Base-by-base conservation (phyloP, 2,329 filamentous ascomycete genomes). In the Neonectria coccinea region DNA sequence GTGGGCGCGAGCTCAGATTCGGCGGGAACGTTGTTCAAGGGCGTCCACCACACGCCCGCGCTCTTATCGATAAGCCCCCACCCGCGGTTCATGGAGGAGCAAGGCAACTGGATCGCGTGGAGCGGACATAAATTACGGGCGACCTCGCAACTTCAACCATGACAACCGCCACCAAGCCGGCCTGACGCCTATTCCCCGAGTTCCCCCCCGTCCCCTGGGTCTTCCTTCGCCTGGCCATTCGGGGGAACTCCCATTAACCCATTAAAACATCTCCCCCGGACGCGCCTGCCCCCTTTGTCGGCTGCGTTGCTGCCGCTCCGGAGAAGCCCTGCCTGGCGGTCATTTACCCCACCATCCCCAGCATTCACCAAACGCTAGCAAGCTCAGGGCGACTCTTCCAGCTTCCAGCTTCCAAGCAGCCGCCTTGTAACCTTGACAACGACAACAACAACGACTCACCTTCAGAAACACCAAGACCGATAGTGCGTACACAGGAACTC, bases 81-180 rank as follows among this genome's bases (percentile, higher is more conserved):
- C 48, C 62, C 45, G 68, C 58, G 60, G 68, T 61, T 69, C 61
- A 48, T 66, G 56, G 42, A 64, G 27, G 8, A 18, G 9, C n/a
- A 20, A 42, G n/a, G 39, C 39, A 42, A 20, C n/a, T 42, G 8
- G 60, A 56, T 27, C 36, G 39, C 29, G 54, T 41, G 18, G 48
- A 61, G 62, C 61, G 55, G 52, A 63, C 61, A 74, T 71, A 73
- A 74, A 74, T 69, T 68, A 58, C 53, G 50, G 44, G 44, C 59
- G 69, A 66, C 69, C 70, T 74, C 50, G 63, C 42, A 64, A 70
- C 65, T 62, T 68, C 64, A 60, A 71, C 51, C 67, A 70, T 73
- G 71, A 66, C 70, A 73, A 70, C 67, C 52, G 27, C 50, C 53
- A 61, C 55, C 44, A 63, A 72, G 63, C 56, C 62, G 60, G 62